A percentile compares a stretch with the other conserved stretches of the same genome.
Conservation (phyloP, 805 yeast species). For the Candida sakaeoensis region DNA sequence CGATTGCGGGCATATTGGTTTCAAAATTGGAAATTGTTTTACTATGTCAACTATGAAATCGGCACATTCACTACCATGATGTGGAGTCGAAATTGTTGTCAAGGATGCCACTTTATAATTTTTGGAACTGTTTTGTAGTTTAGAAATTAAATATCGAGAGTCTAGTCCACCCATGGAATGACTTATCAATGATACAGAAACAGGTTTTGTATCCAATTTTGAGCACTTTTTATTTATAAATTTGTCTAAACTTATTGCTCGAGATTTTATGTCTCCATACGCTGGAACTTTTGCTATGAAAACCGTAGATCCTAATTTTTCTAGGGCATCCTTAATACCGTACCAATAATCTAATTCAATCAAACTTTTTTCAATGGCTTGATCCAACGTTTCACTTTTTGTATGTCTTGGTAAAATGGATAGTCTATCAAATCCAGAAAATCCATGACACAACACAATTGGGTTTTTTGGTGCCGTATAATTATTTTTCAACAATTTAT, state of each 20-base stretch:
- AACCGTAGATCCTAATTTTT: constrained; percentile 61
- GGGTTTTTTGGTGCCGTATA: constrained; percentile 67
- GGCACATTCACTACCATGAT: constrained; percentile 81
- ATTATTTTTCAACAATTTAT: constrained; percentile 19
- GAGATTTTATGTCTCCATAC: constrained; percentile 65
- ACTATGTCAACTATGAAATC: constrained; percentile 50
- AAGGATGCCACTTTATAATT: constrained; percentile 63
- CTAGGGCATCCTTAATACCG: constrained; percentile 66
- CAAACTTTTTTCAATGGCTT: constrained; percentile 19
- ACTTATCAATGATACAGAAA: constrained; percentile 70
- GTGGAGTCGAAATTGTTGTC: constrained; percentile 88
- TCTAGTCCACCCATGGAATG: constrained; percentile 97
- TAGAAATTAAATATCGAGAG: constrained; percentile 68
- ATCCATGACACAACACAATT: constrained; percentile 80
- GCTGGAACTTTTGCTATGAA: constrained; percentile 78
- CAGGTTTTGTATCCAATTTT: constrained; percentile 14
- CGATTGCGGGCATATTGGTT: constrained; percentile 23
- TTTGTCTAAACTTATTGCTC: constrained; percentile 57
- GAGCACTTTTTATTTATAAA: constrained; percentile 40
- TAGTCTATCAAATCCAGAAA: constrained; percentile 70
- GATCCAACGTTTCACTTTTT: not conserved
- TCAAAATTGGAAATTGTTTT: constrained; percentile 16
- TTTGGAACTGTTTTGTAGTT: constrained; percentile 32
- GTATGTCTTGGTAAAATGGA: constrained; percentile 17
- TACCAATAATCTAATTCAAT: constrained; percentile 70